These are phyloP conservation scores for Taiwanofungus camphoratus DNA, from an alignment of 1,284 basidiomycete species.

Conservation along the genomic window DNA sequence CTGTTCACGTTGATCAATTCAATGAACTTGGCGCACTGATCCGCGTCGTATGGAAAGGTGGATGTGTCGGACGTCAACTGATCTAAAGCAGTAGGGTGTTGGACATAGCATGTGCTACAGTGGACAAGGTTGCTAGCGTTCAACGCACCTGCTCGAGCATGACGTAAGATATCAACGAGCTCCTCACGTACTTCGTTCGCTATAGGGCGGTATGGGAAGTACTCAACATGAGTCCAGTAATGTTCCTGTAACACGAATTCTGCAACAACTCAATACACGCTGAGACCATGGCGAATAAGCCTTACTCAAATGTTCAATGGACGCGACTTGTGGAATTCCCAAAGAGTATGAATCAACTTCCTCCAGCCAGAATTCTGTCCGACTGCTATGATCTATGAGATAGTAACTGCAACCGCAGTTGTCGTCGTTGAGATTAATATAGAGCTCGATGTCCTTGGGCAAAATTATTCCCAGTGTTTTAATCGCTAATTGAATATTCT, in stretches of 20 bases:
- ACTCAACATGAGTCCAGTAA: conserved; percentile 28
- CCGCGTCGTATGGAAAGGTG: conserved; percentile 21
- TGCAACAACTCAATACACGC: conserved; percentile 5
- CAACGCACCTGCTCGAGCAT: conserved; percentile 20
- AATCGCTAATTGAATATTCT: conserved; percentile 1
- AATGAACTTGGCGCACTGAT: conserved; percentile 21
- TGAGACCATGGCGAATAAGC: neutral
- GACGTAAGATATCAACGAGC: conserved; percentile 18
- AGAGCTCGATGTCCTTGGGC: conserved; percentile 19
- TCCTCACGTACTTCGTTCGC: conserved; percentile 8
- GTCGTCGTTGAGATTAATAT: conserved; percentile 14
- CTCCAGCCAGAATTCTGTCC: conserved; percentile 24
- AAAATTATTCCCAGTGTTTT: conserved; percentile 4
- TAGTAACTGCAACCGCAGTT: conserved; percentile 23
- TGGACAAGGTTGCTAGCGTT: too few relatives aligned
- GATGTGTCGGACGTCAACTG: conserved; percentile 22
- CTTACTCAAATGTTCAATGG: conserved; percentile 21
- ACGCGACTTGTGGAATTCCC: conserved; percentile 16
- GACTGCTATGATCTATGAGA: conserved; percentile 21
- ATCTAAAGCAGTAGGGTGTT: conserved; percentile 13
- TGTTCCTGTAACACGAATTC: conserved; percentile 22
- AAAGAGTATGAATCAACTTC: conserved; percentile 16
- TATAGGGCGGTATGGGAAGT: conserved; percentile 22
- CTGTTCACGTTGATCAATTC: conserved; percentile 15
- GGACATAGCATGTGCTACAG: neutral